Conservation (phyloP, 352 stramenopile genomes). For the Pilasporangium apinafurcum region DNA sequence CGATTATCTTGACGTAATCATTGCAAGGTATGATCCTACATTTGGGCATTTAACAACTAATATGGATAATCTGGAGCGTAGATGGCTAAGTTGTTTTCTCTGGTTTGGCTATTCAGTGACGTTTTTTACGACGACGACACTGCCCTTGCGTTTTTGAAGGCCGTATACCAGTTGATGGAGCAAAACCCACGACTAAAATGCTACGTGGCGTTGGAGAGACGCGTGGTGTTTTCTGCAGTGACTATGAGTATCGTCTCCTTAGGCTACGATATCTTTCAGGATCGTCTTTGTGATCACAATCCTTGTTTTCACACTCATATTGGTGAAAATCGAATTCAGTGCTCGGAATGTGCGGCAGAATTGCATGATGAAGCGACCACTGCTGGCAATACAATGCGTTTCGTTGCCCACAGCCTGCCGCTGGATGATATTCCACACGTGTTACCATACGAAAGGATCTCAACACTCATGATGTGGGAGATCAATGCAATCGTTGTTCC, state of each 20-base stretch:
- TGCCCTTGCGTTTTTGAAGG: constrained; percentile 28
- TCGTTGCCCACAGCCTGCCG: constrained; percentile 16
- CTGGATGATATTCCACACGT: constrained; percentile 17
- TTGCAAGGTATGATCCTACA: constrained; percentile 21
- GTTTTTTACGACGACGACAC: constrained; percentile 62
- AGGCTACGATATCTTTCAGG: constrained; percentile 48
- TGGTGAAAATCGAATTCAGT: constrained; percentile 22
- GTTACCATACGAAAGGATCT: constrained; percentile 37
- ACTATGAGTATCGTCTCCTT: constrained; percentile 40
- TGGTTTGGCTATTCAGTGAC: constrained; percentile 26
- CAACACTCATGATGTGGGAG: constrained; percentile 38
- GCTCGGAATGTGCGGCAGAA: constrained; percentile 5
- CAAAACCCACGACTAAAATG: constrained; percentile 11
- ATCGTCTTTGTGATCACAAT: constrained; percentile 30
- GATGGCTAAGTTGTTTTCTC: background rate
- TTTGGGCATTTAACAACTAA: too few species aligned
- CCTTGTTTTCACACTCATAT: constrained; percentile 6
- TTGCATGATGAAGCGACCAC: background rate
- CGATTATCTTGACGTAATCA: constrained; percentile 11
- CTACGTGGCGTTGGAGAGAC: constrained; percentile 34
- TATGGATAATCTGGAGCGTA: too few species aligned
- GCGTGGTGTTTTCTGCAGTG: constrained; percentile 48
- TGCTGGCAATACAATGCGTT: constrained; percentile 5
- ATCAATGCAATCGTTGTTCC: constrained; percentile 24
- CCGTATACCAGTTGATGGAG: constrained; percentile 29